These are phyloP conservation scores for Diaporthe sp. DNA, from an alignment of 2,329 filamentous ascomycete species.

Conservation along the genomic window DNA sequence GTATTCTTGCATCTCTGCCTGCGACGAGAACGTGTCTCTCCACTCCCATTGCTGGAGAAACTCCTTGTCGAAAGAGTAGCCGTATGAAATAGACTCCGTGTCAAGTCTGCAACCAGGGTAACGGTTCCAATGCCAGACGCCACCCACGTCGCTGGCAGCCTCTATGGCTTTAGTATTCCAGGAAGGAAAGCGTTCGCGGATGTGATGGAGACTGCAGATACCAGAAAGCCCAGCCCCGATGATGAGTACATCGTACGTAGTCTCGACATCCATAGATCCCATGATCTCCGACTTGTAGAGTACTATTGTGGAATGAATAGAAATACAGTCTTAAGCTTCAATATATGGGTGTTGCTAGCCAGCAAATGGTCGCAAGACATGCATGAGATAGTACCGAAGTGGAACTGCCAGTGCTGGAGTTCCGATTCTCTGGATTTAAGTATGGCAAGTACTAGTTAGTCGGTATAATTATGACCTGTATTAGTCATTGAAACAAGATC, in stretches of 20 bases:
- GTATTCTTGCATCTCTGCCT: slow-evolving; percentile 6
- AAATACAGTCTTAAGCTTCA: background rate
- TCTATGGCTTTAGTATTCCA: slow-evolving; percentile 3
- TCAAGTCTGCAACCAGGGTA: slow-evolving; percentile 8
- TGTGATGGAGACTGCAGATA: slow-evolving; percentile 37
- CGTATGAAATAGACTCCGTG: background rate
- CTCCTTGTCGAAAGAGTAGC: slow-evolving; percentile 6
- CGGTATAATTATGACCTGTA: background rate
- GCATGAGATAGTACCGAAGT: background rate
- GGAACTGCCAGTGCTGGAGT: background rate
- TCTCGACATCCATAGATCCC: background rate
- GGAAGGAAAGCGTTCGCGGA: background rate
- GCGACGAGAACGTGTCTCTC: background rate
- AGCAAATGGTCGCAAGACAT: background rate
- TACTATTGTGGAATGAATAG: background rate
- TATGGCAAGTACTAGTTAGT: background rate
- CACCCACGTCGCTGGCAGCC: slow-evolving; percentile 4
- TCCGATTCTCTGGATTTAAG: background rate
- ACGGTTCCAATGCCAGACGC: slow-evolving; percentile 14
- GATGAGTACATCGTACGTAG: slow-evolving; percentile 31
- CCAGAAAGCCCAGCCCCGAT: slow-evolving; percentile 48
- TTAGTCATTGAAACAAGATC: background rate
- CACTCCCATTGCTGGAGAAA: background rate
- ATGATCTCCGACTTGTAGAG: background rate
- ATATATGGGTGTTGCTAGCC: too few species aligned